These are phyloP conservation scores for Populus tomentosa DNA, from an alignment of 441 rosid species.

Conservation along the genomic window DNA sequence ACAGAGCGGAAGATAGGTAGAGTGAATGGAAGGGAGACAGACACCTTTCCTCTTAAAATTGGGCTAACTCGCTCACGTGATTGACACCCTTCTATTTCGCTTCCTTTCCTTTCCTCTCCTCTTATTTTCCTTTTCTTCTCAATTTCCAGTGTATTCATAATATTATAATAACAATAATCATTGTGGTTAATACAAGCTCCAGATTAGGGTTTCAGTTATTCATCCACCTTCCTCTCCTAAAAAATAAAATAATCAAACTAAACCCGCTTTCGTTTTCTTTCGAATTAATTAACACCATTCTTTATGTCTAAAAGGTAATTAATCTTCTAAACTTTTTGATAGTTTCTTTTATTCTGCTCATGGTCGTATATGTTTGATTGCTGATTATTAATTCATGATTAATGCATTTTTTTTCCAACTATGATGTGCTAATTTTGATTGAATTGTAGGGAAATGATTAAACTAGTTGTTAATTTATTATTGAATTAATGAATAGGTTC, in stretches of 20 bases:
- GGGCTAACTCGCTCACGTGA: not conserved
- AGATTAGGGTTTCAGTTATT: not conserved
- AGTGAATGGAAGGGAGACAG: not conserved
- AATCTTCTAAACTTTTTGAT: not conserved
- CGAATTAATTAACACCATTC: not conserved
- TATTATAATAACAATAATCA: not conserved
- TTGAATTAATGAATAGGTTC: not conserved
- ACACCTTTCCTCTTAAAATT: not conserved
- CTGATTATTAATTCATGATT: not conserved
- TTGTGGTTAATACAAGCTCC: not conserved
- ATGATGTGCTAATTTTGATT: not conserved
- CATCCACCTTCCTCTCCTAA: not conserved
- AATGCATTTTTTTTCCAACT: not conserved
- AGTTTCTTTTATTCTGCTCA: not conserved
- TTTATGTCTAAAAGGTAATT: slow-evolving; percentile 37
- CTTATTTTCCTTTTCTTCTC: not conserved
- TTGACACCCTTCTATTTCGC: not conserved
- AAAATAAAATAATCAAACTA: too few relatives aligned
- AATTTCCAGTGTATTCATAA: not conserved
- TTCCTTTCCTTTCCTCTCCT: not conserved
- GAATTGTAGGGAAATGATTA: not conserved
- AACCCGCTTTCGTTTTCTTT: not conserved
- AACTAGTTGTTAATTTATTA: not conserved
- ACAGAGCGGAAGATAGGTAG: not conserved
- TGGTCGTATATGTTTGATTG: not conserved